Conservation (phyloP, 805 yeast genomes). For the Metschnikowia noctiluminum region DNA sequence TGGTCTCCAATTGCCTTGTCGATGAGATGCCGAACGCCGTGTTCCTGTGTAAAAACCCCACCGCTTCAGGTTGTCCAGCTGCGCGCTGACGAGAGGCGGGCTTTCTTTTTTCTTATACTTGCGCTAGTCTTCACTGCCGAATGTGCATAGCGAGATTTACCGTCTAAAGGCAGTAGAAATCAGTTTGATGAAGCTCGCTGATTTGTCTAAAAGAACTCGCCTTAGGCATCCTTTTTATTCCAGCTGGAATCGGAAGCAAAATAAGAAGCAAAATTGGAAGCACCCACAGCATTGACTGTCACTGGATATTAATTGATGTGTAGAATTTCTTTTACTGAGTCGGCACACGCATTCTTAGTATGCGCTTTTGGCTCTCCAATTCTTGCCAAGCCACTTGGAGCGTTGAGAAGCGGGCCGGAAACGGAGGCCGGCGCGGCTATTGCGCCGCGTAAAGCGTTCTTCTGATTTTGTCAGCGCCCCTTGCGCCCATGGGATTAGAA, state of each 20-base stretch:
- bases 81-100: neutral
- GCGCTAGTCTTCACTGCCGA: neutral
- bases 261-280: too few species aligned
- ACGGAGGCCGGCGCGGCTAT: constrained; percentile 3
- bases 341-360: neutral
- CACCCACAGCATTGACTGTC: too few species aligned
- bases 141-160: too few species aligned
- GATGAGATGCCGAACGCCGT: constrained; percentile 10
- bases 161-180: too few species aligned
- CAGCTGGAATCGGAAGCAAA: too few species aligned
- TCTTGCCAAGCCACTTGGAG: neutral
- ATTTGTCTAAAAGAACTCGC: too few species aligned
- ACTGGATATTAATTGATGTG: neutral
- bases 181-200: too few species aligned
- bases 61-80: constrained; percentile 8
- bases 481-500: neutral
- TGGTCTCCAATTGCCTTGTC: neutral
- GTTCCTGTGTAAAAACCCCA: constrained; percentile 4
- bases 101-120: neutral
- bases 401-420: neutral
- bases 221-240: too few species aligned
- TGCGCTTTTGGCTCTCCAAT: neutral
- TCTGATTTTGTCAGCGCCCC: neutral
- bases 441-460: neutral
- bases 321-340: neutral